Percentiles rank a stretch among this genome's conserved stretches.
Conservation (phyloP, 2,329 filamentous ascomycete species). For the Aspergillus sp. region DNA sequence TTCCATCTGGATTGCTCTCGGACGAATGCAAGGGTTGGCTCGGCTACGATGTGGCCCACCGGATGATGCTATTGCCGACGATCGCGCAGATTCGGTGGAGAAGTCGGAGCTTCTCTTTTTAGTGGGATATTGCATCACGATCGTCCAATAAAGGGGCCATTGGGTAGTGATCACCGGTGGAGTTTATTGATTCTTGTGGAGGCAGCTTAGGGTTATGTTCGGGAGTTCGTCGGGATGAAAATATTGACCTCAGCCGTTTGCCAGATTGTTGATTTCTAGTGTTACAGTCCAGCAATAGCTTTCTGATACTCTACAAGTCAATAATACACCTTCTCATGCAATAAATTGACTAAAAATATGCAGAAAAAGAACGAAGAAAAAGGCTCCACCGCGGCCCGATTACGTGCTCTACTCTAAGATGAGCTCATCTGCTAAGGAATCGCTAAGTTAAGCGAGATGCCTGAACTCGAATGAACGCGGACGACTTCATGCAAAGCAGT, state of each 20-base stretch:
- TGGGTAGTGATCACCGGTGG: neutral
- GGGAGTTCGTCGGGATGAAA: too few relatives aligned
- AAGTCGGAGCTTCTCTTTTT: conserved; percentile 5
- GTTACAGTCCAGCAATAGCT: too few relatives aligned
- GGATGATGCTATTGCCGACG: neutral
- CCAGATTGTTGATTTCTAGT: too few relatives aligned
- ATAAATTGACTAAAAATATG: too few relatives aligned
- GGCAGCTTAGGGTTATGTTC: too few relatives aligned
- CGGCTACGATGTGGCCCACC: neutral
- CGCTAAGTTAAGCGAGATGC: too few relatives aligned
- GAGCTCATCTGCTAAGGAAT: neutral
- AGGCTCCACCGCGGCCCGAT: neutral
- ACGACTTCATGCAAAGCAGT: too few relatives aligned
- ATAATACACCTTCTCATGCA: too few relatives aligned
- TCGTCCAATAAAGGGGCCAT: conserved; percentile 4
- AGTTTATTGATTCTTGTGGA: neutral
- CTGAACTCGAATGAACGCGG: too few relatives aligned
- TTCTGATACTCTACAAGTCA: too few relatives aligned
- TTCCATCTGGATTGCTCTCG: too few relatives aligned
- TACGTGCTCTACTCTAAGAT: neutral
- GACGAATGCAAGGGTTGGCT: neutral
- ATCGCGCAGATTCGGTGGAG: neutral
- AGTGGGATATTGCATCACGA: conserved; percentile 12
- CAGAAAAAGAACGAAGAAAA: neutral
- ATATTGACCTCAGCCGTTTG: too few relatives aligned